Conservation (phyloP, 2,329 filamentous ascomycete genomes). For the Fusarium chaquense region DNA sequence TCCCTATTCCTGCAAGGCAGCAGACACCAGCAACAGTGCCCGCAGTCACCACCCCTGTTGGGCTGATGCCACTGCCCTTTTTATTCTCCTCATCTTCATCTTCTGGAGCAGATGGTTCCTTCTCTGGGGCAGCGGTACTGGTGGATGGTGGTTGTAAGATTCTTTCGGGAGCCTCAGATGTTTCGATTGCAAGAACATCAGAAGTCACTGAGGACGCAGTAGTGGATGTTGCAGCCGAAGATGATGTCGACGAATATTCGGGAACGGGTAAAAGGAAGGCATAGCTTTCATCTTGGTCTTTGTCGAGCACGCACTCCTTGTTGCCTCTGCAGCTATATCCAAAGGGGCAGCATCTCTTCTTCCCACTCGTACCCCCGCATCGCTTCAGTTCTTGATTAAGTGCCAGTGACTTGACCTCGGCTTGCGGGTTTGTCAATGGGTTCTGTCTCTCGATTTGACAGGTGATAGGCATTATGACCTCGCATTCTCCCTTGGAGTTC, state of each 20-base stretch:
- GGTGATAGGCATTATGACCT: constrained; percentile 40
- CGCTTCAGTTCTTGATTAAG: constrained; percentile 34
- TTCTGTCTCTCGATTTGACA: constrained; percentile 41
- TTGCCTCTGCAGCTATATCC: constrained; percentile 42
- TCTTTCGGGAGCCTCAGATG: constrained; percentile 32
- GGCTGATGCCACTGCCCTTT: constrained; percentile 15
- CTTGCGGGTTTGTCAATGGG: constrained; percentile 28
- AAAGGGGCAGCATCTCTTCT: constrained; percentile 43
- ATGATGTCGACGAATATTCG: constrained; percentile 19
- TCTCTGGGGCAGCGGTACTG: constrained; percentile 10
- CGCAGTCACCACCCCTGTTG: constrained; percentile 42
- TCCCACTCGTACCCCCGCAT: constrained; percentile 36
- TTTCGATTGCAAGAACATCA: constrained; percentile 34
- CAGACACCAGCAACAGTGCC: constrained; percentile 45
- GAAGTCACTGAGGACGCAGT: constrained; percentile 6
- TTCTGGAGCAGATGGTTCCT: constrained; percentile 22
- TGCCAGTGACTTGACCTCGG: constrained; percentile 41
- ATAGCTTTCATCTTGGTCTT: constrained; percentile 40
- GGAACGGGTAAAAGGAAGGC: constrained; percentile 38
- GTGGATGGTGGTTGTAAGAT: constrained; percentile 24
- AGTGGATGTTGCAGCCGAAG: constrained; percentile 19
- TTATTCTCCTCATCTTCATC: constrained; percentile 18
- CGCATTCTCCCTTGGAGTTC: constrained; percentile 31
- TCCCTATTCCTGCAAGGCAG: constrained; percentile 37
- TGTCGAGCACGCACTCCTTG: constrained; percentile 38